Base-by-base conservation (phyloP, 2,329 filamentous ascomycete species). In the Didymella lethalis region DNA sequence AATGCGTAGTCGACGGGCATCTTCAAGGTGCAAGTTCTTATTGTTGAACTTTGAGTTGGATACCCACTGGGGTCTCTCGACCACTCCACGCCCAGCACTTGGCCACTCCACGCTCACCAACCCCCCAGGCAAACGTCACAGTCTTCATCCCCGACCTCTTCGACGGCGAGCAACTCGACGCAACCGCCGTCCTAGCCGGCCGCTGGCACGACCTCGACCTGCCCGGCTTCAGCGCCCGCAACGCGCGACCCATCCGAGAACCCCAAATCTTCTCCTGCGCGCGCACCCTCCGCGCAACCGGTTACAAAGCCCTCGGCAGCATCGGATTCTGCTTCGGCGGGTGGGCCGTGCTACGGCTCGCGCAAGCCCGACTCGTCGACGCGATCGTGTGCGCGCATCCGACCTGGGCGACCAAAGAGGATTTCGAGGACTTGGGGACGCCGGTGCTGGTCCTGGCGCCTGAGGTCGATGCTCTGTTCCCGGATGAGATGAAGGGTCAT, bases 251-350 rank as follows among this genome's bases (percentile, higher is more conserved):
- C 0, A 58, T 71, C 1, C 73, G 80, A 8, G 75, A 80, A 61
- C 66, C 67, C 0, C 69, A 76, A 54, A 73, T 79, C 5, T 61
- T 77, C 25, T 64, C 62, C 7, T 74, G 63, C 48, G 76, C 75
- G 0, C 63, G 54, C 25, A 63, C 64, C 0, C 58, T 79, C 2
- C 67, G 66, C 1, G 20, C 34, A 10, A 58, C 58, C 2, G 53
- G 54, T 1, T 61, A 62, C 43, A 14, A 78, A 76, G 43, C 31
- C 3, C 69, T 81, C 14, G 80, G 79, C 16, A 75, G 73, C 2
- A 70, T 81, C 31, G 80, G 80, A 0, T 81, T 81, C 65, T 81
- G 80, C 68, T 82, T 75, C 72, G 80, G 80, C 16, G 80, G 79
- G 4, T 73, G 68, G 69, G 63, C 55, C 10, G 61, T 65, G 2